A percentile compares a stretch with the other conserved stretches of the same genome.
Conservation (phyloP, 2,329 filamentous ascomycete genomes). For the Penicillium sp. region DNA sequence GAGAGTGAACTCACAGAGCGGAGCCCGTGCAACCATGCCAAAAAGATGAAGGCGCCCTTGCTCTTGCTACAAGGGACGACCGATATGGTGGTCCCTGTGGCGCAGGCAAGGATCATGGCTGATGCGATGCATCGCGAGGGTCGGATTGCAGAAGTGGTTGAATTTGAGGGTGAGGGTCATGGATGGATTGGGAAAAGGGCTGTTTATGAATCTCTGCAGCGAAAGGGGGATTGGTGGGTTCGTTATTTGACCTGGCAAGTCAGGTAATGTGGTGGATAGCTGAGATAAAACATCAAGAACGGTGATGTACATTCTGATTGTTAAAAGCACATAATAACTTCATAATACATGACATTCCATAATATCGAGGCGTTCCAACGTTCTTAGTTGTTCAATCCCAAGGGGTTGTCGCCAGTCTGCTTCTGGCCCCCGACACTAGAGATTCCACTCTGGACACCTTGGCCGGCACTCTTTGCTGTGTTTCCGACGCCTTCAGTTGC, state of each 20-base stretch:
- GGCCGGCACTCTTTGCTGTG: conserved; percentile 27
- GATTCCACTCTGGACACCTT: conserved; percentile 10
- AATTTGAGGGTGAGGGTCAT: conserved; percentile 55
- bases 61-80: conserved; percentile 58
- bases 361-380: neutral
- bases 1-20: conserved; percentile 47
- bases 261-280: neutral
- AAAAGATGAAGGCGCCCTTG: conserved; percentile 53
- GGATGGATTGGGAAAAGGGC: conserved; percentile 35
- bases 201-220: conserved; percentile 19
- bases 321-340: neutral
- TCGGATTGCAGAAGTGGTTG: conserved; percentile 50
- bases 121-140: conserved; percentile 45
- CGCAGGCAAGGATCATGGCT: conserved; percentile 58
- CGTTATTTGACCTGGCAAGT: neutral
- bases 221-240: neutral
- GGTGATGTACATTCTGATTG: too few species aligned
- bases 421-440: conserved; percentile 21
- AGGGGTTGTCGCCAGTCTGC: conserved; percentile 24
- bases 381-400: conserved; percentile 15
- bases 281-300: too few species aligned
- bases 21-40: conserved; percentile 52
- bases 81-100: conserved; percentile 61
- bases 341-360: neutral
- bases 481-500: conserved; percentile 33